Evolutionary conservation across 2,329 filamentous ascomycete genomes (phyloP).

Genomic region (Microsporum canis): DNA sequence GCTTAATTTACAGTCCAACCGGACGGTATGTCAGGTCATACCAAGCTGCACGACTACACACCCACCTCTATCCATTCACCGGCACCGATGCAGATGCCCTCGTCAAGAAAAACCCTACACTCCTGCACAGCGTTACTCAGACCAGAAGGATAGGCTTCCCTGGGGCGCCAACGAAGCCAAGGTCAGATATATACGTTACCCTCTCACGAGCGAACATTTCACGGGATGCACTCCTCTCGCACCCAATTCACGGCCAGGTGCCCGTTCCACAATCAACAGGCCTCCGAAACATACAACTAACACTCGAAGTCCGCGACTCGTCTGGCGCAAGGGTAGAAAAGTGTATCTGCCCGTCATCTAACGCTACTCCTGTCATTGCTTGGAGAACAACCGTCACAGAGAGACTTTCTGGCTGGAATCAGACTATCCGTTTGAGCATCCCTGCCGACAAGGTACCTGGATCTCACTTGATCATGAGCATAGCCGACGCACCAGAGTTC

Average conservation of each 20-base stretch:
- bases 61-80: constrained; percentile 68
- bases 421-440: constrained; percentile 73
- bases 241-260: constrained; percentile 69
- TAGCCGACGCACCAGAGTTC: constrained; percentile 74
- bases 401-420: constrained; percentile 71
- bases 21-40: constrained; percentile 63
- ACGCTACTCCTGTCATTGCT: constrained; percentile 63
- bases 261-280: constrained; percentile 54
- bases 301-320: constrained; percentile 71
- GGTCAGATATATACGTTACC: constrained; percentile 93
- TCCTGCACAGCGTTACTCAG: constrained; percentile 67
- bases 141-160: constrained; percentile 90
- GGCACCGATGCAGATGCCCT: constrained; percentile 66
- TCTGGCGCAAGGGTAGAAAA: constrained; percentile 73
- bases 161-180: constrained; percentile 71
- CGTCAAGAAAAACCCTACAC: constrained; percentile 75
- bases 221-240: constrained; percentile 51
- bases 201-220: constrained; percentile 67
- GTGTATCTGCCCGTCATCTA: constrained; percentile 79
- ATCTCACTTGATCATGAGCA: constrained; percentile 77
- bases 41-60: constrained; percentile 62
- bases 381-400: constrained; percentile 80
- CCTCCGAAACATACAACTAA: constrained; percentile 71
- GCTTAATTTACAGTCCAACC: constrained; percentile 61
- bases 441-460: constrained; percentile 67